A percentile compares a stretch with the other conserved stretches of the same genome.
phyloP scores from a whole-genome alignment of 1,284 basidiomycete genomes.

The Cryptococcus sp. region DNA sequence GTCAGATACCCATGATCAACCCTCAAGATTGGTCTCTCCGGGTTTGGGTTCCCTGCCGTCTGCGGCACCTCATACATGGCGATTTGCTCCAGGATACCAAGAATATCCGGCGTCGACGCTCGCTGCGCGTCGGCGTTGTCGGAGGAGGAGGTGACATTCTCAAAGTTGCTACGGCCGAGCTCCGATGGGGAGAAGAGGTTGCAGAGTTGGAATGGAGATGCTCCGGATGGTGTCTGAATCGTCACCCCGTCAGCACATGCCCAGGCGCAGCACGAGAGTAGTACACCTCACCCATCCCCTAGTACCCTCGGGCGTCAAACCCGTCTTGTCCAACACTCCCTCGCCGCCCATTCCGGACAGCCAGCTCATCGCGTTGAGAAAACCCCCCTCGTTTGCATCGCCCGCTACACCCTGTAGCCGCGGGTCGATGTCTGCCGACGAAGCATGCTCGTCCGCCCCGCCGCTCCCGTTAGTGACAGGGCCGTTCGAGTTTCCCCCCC shows the following conservation, averaged over 20 bases:
- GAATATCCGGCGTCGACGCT: conserved; percentile 21
- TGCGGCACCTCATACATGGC: conserved; percentile 42
- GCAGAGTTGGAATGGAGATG: conserved; percentile 33
- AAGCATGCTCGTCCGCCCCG: not conserved
- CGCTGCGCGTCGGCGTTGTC: conserved; percentile 5
- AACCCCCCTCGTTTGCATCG: conserved; percentile 22
- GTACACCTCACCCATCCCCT: not conserved
- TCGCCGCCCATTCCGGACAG: conserved; percentile 22
- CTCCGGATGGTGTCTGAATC: conserved; percentile 1
- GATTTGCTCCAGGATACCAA: conserved; percentile 36
- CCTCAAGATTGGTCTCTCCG: conserved; percentile 45
- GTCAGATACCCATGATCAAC: conserved; percentile 22
- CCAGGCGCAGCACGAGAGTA: no score
- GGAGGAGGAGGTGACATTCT: conserved; percentile 2
- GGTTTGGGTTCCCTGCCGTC: conserved; percentile 41
- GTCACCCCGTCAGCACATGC: not conserved
- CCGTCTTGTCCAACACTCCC: conserved; percentile 16
- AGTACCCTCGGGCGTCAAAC: not conserved
- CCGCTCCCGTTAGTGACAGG: not conserved
- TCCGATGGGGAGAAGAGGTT: conserved; percentile 36
- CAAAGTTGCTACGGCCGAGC: conserved; percentile 17
- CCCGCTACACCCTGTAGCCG: conserved; percentile 1
- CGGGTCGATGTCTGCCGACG: conserved; percentile 8
- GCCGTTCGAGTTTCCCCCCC: not conserved
- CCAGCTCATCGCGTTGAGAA: conserved; percentile 45